These are phyloP conservation scores for Ballota nigra DNA, from an alignment of 257 asterid species.

Conservation along the genomic window DNA sequence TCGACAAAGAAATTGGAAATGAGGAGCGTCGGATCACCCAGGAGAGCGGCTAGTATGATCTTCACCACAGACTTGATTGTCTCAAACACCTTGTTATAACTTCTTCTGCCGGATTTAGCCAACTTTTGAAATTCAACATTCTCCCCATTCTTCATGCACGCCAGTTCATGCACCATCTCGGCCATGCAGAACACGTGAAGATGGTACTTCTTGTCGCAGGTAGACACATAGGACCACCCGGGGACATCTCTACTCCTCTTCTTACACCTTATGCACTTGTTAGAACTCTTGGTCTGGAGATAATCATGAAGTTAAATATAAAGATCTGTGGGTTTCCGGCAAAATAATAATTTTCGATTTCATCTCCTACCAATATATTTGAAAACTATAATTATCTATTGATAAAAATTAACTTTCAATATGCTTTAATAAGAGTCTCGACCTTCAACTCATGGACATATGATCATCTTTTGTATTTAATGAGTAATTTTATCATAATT, in stretches of 20 bases:
- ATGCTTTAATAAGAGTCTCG: too few species aligned
- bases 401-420: too few species aligned
- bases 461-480: too few species aligned
- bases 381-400: too few species aligned
- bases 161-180: slow-evolving; percentile 33
- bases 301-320: neutral
- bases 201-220: slow-evolving; percentile 15
- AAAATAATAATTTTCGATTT: too few species aligned
- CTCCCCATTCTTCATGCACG: slow-evolving; percentile 12
- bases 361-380: too few species aligned
- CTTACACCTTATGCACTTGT: slow-evolving; percentile 30
- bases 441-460: too few species aligned
- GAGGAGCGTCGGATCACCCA: slow-evolving; percentile 34
- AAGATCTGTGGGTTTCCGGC: too few species aligned
- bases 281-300: slow-evolving; percentile 1
- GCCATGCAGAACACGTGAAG: slow-evolving; percentile 35
- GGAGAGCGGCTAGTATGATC: slow-evolving; percentile 20
- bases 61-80: slow-evolving; percentile 24
- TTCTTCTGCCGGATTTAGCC: neutral
- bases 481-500: too few species aligned
- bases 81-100: neutral
- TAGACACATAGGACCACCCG: slow-evolving; percentile 30
- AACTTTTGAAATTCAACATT: slow-evolving; percentile 8
- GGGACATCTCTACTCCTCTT: slow-evolving; percentile 9
- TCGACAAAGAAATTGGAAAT: slow-evolving; percentile 10